A percentile compares a stretch with the other conserved stretches of the same genome.
These are phyloP conservation scores for Spiraea crenata DNA, from an alignment of 331 rosid species.

Conservation along the genomic window DNA sequence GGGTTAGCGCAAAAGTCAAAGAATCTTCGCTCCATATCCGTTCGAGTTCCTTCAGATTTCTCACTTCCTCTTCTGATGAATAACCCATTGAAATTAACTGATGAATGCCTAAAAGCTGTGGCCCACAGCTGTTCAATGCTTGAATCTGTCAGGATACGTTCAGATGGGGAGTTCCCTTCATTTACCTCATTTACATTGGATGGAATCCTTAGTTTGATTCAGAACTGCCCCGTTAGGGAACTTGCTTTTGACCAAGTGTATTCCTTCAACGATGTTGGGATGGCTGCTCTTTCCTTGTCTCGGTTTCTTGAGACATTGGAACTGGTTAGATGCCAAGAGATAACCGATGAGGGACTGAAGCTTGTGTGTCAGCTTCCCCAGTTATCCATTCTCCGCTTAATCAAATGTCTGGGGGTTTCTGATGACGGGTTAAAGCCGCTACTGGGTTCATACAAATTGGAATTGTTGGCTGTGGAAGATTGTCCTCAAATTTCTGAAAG, in stretches of 20 bases:
- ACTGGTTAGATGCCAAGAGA: slow-evolving; percentile 83
- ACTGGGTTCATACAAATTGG: slow-evolving; percentile 68
- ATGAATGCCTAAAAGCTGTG: slow-evolving; percentile 71
- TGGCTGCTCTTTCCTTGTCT: slow-evolving; percentile 84
- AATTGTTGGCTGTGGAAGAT: slow-evolving; percentile 62
- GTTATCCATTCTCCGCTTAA: slow-evolving; percentile 41
- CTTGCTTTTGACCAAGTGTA: slow-evolving; percentile 83
- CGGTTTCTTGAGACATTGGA: slow-evolving; percentile 68
- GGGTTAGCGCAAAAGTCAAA: slow-evolving; percentile 59
- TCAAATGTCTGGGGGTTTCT: slow-evolving; percentile 79
- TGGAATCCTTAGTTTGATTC: slow-evolving; percentile 63
- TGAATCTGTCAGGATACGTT: slow-evolving; percentile 68
- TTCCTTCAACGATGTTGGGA: slow-evolving; percentile 75
- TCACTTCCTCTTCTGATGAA: slow-evolving; percentile 63
- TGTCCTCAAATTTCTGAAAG: slow-evolving; percentile 89
- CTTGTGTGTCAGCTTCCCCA: slow-evolving; percentile 69
- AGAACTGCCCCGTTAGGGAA: slow-evolving; percentile 59
- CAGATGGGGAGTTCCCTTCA: slow-evolving; percentile 88
- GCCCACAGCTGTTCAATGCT: slow-evolving; percentile 75
- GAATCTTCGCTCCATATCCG: slow-evolving; percentile 59
- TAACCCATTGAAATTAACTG: slow-evolving; percentile 66
- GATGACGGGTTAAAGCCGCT: slow-evolving; percentile 82
- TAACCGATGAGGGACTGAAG: slow-evolving; percentile 83
- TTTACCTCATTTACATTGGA: slow-evolving; percentile 68
- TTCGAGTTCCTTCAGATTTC: slow-evolving; percentile 84